These are phyloP conservation scores for Hura crepitans DNA, from an alignment of 441 rosid genomes.

Conservation along the genomic window DNA sequence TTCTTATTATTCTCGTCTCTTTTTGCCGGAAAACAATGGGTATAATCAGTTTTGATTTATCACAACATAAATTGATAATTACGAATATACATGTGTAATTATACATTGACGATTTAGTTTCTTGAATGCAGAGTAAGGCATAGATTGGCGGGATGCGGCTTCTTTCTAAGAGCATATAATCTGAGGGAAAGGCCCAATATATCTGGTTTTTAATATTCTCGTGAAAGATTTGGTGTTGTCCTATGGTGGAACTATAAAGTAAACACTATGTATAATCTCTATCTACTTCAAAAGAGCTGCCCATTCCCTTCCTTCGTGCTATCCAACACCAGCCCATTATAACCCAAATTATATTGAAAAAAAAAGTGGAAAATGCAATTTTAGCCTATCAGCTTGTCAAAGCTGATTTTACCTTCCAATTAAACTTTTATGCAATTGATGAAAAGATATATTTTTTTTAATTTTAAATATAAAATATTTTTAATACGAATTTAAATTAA, in stretches of 20 bases:
- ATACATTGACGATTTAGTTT: not conserved
- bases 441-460: no score
- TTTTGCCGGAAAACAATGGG: slow-evolving; percentile 60
- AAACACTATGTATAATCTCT: not conserved
- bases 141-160: not conserved
- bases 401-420: no score
- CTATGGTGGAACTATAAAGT: slow-evolving; percentile 15
- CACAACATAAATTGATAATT: no score
- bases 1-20: slow-evolving; percentile 70
- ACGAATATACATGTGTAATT: no score
- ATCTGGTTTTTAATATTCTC: not conserved
- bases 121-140: slow-evolving; percentile 19
- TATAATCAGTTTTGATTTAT: no score
- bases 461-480: no score
- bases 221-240: not conserved
- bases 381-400: no score
- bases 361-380: no score
- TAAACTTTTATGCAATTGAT: no score
- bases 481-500: no score
- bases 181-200: not conserved
- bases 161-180: not conserved
- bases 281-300: slow-evolving; percentile 21
- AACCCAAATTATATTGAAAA: not conserved
- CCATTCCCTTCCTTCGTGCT: slow-evolving; percentile 15
- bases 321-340: slow-evolving; percentile 3